Percentiles rank a stretch among this genome's conserved stretches.
phyloP scores from a whole-genome alignment of 2,329 filamentous ascomycete genomes.

The Colletotrichum incanum region DNA sequence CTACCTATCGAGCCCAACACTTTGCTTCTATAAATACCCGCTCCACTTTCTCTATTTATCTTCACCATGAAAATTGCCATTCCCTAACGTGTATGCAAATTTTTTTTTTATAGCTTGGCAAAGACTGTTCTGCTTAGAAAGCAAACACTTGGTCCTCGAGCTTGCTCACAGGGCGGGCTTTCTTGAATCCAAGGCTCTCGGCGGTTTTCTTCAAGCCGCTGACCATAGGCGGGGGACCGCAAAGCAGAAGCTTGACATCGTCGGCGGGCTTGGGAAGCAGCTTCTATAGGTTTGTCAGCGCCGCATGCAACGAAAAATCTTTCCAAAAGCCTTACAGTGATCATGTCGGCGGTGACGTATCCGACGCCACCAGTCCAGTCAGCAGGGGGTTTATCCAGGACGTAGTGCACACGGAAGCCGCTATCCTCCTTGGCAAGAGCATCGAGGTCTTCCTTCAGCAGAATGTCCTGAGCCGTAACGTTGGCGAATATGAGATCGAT shows the following conservation, averaged over 20 bases:
- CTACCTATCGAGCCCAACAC: not conserved
- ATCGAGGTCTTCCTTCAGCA: slow-evolving; percentile 94
- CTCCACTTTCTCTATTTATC: slow-evolving; percentile 7
- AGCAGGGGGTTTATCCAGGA: slow-evolving; percentile 95
- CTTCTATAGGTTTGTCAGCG: slow-evolving; percentile 67
- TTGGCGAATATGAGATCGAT: slow-evolving; percentile 98
- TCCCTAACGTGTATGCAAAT: not conserved
- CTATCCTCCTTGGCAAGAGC: slow-evolving; percentile 82
- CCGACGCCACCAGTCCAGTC: slow-evolving; percentile 94
- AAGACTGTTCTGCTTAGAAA: slow-evolving; percentile 67
- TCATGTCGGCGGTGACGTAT: slow-evolving; percentile 96
- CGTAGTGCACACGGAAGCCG: slow-evolving; percentile 91
- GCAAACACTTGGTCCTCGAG: slow-evolving; percentile 98
- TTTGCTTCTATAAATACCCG: not conserved
- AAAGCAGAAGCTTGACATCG: slow-evolving; percentile 95
- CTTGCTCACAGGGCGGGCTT: slow-evolving; percentile 96
- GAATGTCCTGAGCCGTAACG: slow-evolving; percentile 91
- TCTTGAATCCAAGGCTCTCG: slow-evolving; percentile 89
- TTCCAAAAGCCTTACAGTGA: slow-evolving; percentile 73
- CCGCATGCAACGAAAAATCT: slow-evolving; percentile 46
- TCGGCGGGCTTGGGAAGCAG: slow-evolving; percentile 85
- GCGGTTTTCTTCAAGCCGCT: slow-evolving; percentile 97
- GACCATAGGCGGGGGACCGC: slow-evolving; percentile 97
- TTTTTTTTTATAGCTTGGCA: not conserved
- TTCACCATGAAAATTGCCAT: not conserved